A percentile compares a stretch with the other conserved stretches of the same genome.
Evolutionary conservation across 2,329 filamentous ascomycete species (phyloP).

Genomic region (Tolypocladium pustulatum): DNA sequence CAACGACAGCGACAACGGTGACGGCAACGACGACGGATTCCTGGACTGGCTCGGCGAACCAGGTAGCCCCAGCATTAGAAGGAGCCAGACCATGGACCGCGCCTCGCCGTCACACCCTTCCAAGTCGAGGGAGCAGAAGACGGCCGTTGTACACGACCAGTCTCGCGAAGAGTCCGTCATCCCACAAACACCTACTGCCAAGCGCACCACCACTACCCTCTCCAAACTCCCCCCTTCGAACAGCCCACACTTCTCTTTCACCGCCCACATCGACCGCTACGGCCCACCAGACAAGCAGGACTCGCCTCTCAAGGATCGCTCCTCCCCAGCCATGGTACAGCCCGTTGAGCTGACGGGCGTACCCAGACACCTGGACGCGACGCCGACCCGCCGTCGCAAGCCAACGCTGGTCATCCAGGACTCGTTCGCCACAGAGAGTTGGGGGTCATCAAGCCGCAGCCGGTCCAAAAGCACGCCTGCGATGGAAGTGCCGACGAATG

Average conservation of each 20-base stretch:
- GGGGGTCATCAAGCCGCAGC: conserved; percentile 15
- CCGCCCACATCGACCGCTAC: conserved; percentile 28
- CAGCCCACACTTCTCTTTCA: conserved; percentile 25
- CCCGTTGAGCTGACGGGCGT: conserved; percentile 12
- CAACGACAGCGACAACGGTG: conserved; percentile 11
- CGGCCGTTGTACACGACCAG: not conserved
- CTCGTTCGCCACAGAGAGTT: conserved; percentile 29
- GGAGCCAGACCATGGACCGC: not conserved
- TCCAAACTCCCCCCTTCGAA: conserved; percentile 35
- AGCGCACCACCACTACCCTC: conserved; percentile 13
- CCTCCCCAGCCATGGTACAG: conserved; percentile 12
- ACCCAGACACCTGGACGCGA: conserved; percentile 7
- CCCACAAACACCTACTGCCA: conserved; percentile 29
- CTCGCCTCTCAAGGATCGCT: conserved; percentile 29
- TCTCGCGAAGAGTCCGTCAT: conserved; percentile 23
- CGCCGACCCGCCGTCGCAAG: conserved; percentile 7
- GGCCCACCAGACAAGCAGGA: conserved; percentile 18
- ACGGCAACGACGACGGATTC: conserved; percentile 16
- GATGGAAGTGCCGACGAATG: conserved; percentile 1
- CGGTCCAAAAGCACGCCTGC: conserved; percentile 5
- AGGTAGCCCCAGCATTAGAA: conserved; percentile 15
- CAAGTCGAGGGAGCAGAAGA: not conserved
- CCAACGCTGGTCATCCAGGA: conserved; percentile 31
- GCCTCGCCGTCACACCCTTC: not conserved
- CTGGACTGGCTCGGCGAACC: conserved; percentile 21